Conservation (phyloP, 441 rosid species). For the Pelargonium australe region DNA sequence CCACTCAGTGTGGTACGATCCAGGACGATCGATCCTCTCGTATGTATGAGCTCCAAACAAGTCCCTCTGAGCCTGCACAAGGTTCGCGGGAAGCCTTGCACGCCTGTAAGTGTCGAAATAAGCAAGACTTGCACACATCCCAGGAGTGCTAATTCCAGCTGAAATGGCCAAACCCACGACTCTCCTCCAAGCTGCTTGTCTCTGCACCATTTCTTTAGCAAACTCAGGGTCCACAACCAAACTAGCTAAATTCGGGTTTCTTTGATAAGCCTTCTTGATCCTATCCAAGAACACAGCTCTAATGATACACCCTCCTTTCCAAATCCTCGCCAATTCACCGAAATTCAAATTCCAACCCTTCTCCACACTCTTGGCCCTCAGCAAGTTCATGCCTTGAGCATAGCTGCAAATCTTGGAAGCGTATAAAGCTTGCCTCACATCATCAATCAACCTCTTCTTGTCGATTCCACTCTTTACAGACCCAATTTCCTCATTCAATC, state of each 20-base stretch:
- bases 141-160: conserved; percentile 32
- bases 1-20: conserved; percentile 32
- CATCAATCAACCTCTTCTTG: conserved; percentile 23
- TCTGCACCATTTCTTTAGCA: conserved; percentile 27
- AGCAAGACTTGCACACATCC: conserved; percentile 30
- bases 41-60: conserved; percentile 31
- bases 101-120: conserved; percentile 29
- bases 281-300: conserved; percentile 29
- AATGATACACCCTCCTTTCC: conserved; percentile 33
- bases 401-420: conserved; percentile 31
- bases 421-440: conserved; percentile 25
- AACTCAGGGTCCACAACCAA: conserved; percentile 32
- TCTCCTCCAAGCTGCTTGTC: conserved; percentile 30
- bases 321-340: conserved; percentile 28
- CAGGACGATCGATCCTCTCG: conserved; percentile 22
- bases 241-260: conserved; percentile 23
- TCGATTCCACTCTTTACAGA: conserved; percentile 5
- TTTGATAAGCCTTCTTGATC: conserved; percentile 31
- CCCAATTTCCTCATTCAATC: too few relatives aligned
- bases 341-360: conserved; percentile 27
- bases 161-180: conserved; percentile 26
- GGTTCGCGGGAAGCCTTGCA: conserved; percentile 24
- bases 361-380: conserved; percentile 24
- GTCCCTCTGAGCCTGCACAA: conserved; percentile 31
- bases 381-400: conserved; percentile 31